Evolutionary conservation across 2,329 filamentous ascomycete species (phyloP).

Genomic region (Thielaviopsis punctulata): DNA sequence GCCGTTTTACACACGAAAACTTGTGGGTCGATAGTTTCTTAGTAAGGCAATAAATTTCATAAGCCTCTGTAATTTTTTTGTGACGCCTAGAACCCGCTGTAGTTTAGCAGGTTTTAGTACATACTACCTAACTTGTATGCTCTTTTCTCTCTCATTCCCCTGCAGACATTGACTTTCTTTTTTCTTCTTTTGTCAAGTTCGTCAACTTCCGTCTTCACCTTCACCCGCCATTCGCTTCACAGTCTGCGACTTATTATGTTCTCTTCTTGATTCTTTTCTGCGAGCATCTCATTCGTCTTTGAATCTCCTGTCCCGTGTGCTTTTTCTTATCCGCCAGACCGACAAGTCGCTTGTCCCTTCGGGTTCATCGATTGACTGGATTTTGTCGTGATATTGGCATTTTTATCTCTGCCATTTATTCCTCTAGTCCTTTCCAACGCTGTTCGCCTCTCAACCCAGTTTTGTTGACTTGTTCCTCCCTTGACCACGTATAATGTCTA

Average conservation of each 20-base stretch:
- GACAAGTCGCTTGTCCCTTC: background rate
- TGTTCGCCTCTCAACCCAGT: background rate
- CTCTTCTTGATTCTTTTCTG: background rate
- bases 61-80: background rate
- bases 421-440: background rate
- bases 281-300: background rate
- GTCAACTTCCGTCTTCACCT: background rate
- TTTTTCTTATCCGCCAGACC: background rate
- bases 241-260: background rate
- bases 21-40: background rate
- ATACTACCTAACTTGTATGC: too few species aligned
- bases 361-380: background rate
- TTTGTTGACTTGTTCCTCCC: background rate
- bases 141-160: background rate
- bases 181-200: background rate
- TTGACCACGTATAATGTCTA: constrained; percentile 20
- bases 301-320: background rate
- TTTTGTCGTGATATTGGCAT: background rate
- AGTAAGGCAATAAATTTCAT: too few species aligned
- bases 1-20: constrained; percentile 4
- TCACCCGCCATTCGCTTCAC: background rate
- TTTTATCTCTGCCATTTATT: background rate
- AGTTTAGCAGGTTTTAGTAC: too few species aligned
- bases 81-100: background rate
- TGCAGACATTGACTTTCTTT: background rate